Evolutionary conservation across 2,329 filamentous ascomycete genomes (phyloP).

Genomic region (Lasiodiplodia theobromae): DNA sequence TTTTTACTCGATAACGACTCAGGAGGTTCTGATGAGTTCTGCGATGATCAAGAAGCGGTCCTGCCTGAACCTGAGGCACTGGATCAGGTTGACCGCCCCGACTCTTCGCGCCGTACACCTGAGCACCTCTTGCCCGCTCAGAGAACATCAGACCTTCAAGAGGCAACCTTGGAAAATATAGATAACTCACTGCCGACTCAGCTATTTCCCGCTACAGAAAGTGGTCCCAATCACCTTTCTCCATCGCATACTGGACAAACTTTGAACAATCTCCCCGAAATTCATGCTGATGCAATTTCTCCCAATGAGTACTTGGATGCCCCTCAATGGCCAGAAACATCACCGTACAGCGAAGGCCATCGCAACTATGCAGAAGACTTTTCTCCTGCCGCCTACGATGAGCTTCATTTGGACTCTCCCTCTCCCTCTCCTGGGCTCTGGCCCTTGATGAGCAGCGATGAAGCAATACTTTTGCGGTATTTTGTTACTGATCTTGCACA

Average conservation of each 20-base stretch:
- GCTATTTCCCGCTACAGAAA: too few relatives aligned
- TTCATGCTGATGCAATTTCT: not conserved
- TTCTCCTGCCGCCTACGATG: not conserved
- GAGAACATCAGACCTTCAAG: too few relatives aligned
- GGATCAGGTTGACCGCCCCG: too few relatives aligned
- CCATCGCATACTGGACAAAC: not conserved
- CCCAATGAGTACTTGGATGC: not conserved
- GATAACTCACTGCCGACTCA: too few relatives aligned
- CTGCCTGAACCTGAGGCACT: too few relatives aligned
- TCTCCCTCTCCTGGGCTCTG: not conserved
- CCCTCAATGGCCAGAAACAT: not conserved
- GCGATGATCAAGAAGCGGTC: too few relatives aligned
- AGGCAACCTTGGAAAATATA: not conserved
- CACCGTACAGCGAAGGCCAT: not conserved
- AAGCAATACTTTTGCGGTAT: constrained; percentile 13
- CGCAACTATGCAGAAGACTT: not conserved
- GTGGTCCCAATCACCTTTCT: not conserved
- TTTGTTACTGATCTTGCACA: constrained; percentile 7
- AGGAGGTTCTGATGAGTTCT: too few relatives aligned
- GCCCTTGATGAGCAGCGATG: constrained; percentile 3
- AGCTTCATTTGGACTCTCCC: not conserved
- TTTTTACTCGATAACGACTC: too few relatives aligned
- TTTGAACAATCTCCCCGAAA: not conserved
- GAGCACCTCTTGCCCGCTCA: too few relatives aligned
- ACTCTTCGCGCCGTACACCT: too few relatives aligned